Base-by-base conservation (phyloP, 768 basidiomycete genomes). In the Brasilioporus rufonigricans region DNA sequence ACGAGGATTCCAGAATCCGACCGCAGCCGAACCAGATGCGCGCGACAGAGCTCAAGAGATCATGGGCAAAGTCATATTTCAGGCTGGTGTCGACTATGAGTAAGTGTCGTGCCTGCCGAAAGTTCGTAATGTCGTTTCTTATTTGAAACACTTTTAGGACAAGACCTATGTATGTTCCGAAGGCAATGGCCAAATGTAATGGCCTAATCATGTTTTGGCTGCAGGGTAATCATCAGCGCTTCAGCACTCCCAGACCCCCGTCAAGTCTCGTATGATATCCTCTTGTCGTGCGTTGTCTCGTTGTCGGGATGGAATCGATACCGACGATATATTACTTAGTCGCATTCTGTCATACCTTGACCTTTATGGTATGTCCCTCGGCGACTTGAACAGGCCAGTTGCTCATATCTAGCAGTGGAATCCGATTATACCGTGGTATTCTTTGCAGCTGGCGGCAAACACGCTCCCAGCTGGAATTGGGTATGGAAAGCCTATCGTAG, bases 81-180 rank as follows among this genome's bases (percentile, higher is more conserved):
- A 92, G 67, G 92, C 92, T 41, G 92, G 92, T 2, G 87, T 92
- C 53, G 92, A 94, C 73, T 93, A 84, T 60, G 91, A 93, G 92
- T 94, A 62, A 66, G 87, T 77, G 18, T 40, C 23, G n/a, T n/a
- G n/a, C n/a, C n/a, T 12, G n/a, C 33, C 44, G 41, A 24, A 50
- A 45, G 39, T 12, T 21, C 18, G 39, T 41, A 32, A 36, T 35
- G 29, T 63, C 50, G 63, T 53, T 47, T 50, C 53, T 66, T 23
- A 63, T 65, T 52, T 50, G 9, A 39, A 19, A 12, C 3, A 3
- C 8, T 26, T 31, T 14, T 56, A 93, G 91, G 72, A 93, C 91
- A 50, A 81, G 89, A 61, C 91, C 91, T 48, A 92, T 93, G 91
- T 92, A 76, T 65, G 85, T n/a, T n/a, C n/a, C n/a, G n/a, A 33